Percentiles rank a stretch among this genome's conserved stretches.
Evolutionary conservation across 306 rosid species (phyloP).

Genomic region (Acacia confusa): DNA sequence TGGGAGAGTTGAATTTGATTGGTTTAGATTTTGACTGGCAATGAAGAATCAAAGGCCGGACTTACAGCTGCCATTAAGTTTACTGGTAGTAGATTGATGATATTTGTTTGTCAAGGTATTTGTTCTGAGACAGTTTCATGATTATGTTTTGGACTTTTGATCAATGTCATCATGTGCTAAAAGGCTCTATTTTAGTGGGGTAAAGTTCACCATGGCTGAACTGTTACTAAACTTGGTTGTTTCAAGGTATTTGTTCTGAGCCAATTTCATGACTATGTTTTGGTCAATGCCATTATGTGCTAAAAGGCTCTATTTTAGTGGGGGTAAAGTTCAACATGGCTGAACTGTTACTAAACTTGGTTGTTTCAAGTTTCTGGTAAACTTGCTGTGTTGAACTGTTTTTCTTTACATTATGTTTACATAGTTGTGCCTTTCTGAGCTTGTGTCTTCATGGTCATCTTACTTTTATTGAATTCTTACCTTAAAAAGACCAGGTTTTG

Average conservation of each 20-base stretch:
- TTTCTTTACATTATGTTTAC: neutral
- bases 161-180: neutral
- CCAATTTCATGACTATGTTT: constrained; percentile 34
- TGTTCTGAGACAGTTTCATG: constrained; percentile 59
- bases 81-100: constrained; percentile 82
- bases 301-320: neutral
- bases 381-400: neutral
- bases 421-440: neutral
- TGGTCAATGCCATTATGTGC: neutral
- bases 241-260: constrained; percentile 57
- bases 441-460: neutral
- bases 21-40: constrained; percentile 40
- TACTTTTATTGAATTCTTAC: neutral
- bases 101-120: constrained; percentile 49
- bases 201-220: neutral
- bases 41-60: constrained; percentile 91
- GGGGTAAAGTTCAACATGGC: neutral
- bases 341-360: neutral
- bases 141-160: neutral
- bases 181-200: too few relatives aligned
- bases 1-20: neutral
- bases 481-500: neutral
- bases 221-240: constrained; percentile 10
- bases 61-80: constrained; percentile 70
- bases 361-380: neutral